Evolutionary conservation across 352 stramenopile species (phyloP).

Genomic region (Phytophthora crassamura): DNA sequence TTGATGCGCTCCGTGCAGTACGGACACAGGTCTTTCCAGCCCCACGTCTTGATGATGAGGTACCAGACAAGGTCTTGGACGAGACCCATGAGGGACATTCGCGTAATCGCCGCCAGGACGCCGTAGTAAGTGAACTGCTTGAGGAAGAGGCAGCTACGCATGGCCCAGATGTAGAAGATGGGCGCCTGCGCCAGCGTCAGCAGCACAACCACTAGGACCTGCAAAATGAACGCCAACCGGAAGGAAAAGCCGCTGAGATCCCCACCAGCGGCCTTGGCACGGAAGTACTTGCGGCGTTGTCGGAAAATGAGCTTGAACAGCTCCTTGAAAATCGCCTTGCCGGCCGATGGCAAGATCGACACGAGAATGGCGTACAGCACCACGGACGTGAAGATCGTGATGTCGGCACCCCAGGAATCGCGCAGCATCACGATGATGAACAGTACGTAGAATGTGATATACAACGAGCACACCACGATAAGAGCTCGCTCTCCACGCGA

Average conservation of each 20-base stretch:
- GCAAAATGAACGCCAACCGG: constrained; percentile 60
- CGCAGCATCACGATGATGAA: constrained; percentile 77
- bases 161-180: constrained; percentile 77
- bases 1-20: constrained; percentile 73
- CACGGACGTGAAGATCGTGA: constrained; percentile 52
- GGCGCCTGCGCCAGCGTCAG: constrained; percentile 61
- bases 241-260: constrained; percentile 62
- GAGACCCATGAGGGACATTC: constrained; percentile 64
- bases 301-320: constrained; percentile 84
- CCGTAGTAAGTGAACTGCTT: constrained; percentile 74
- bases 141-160: constrained; percentile 64
- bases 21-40: constrained; percentile 68
- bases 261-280: constrained; percentile 46
- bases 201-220: constrained; percentile 57
- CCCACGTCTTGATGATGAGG: constrained; percentile 61
- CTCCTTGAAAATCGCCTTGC: constrained; percentile 79
- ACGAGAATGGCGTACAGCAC: constrained; percentile 61
- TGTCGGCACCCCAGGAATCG: constrained; percentile 39
- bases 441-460: constrained; percentile 80
- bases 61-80: constrained; percentile 64
- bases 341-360: constrained; percentile 57
- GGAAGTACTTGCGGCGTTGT: constrained; percentile 74
- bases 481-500: constrained; percentile 61
- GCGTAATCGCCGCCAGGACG: constrained; percentile 52
- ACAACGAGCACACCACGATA: constrained; percentile 75